Evolutionary conservation across 2,329 filamentous ascomycete genomes (phyloP).

Genomic region (Colletotrichum tamarilloi): DNA sequence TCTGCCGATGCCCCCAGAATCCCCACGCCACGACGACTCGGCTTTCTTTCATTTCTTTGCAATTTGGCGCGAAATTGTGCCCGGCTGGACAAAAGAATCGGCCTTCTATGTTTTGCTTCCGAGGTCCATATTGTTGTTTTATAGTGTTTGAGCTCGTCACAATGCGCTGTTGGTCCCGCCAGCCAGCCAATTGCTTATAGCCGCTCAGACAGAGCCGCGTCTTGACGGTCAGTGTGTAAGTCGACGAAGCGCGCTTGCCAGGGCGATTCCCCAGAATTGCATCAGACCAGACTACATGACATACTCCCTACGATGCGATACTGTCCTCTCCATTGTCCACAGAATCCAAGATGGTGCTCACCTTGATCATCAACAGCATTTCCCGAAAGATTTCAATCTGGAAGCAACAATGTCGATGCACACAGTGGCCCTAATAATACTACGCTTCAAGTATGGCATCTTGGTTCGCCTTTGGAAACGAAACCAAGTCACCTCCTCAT

Average conservation of each 20-base stretch:
- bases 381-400: too few relatives aligned
- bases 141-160: not conserved
- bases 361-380: not conserved
- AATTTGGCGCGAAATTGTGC: constrained; percentile 1
- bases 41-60: constrained; percentile 7
- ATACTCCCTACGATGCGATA: not conserved
- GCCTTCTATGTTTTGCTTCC: not conserved
- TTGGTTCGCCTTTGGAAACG: not conserved
- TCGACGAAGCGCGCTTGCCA: not conserved
- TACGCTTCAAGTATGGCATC: not conserved
- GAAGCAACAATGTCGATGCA: too few relatives aligned
- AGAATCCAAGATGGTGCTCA: not conserved
- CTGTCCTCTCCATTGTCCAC: not conserved
- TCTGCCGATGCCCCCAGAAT: constrained; percentile 25
- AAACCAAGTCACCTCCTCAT: not conserved
- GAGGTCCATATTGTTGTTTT: not conserved
- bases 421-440: too few relatives aligned
- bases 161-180: not conserved
- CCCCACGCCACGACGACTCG: constrained; percentile 23
- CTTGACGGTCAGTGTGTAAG: not conserved
- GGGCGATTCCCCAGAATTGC: not conserved
- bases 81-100: not conserved
- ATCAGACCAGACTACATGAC: not conserved
- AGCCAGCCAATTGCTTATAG: not conserved
- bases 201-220: not conserved